phyloP scores from a whole-genome alignment of 2,329 filamentous ascomycete species.

The Monilinia laxa region DNA sequence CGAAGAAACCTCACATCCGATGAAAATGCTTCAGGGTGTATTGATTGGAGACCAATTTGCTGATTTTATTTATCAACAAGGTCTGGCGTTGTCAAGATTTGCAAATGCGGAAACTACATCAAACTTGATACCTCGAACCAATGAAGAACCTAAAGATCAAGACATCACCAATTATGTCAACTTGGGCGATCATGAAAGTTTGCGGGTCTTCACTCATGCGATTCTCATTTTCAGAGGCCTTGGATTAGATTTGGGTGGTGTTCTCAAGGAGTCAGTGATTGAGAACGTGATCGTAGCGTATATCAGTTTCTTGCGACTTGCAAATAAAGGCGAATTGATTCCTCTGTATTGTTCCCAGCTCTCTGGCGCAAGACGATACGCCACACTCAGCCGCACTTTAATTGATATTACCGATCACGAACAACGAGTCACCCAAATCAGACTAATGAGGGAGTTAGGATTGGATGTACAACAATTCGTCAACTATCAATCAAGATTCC shows the following conservation, averaged over 20 bases:
- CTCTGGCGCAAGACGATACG: conserved; percentile 60
- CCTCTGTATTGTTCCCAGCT: conserved; percentile 87
- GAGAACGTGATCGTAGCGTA: conserved; percentile 82
- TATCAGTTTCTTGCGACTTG: conserved; percentile 72
- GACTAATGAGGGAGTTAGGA: conserved; percentile 70
- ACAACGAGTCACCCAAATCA: conserved; percentile 67
- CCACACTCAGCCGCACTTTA: conserved; percentile 73
- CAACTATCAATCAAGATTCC: conserved; percentile 60
- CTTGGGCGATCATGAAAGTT: conserved; percentile 58
- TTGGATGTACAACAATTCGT: conserved; percentile 74
- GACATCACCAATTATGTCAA: conserved; percentile 51
- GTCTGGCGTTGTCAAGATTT: conserved; percentile 49
- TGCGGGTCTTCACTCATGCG: conserved; percentile 70
- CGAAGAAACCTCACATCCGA: conserved; percentile 60
- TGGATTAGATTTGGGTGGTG: conserved; percentile 48
- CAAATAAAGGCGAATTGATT: conserved; percentile 72
- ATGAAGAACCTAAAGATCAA: conserved; percentile 41
- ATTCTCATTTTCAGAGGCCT: conserved; percentile 66
- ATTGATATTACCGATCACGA: conserved; percentile 67
- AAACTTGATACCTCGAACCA: conserved; percentile 46
- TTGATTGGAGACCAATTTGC: conserved; percentile 65
- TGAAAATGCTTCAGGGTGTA: conserved; percentile 75
- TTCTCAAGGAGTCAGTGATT: conserved; percentile 41
- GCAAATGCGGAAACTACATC: conserved; percentile 48
- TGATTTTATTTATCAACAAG: conserved; percentile 59